A percentile compares a stretch with the other conserved stretches of the same genome.
Evolutionary conservation across 1,139 yeast species (phyloP).

Genomic region (Debaryomyces coudertii): DNA sequence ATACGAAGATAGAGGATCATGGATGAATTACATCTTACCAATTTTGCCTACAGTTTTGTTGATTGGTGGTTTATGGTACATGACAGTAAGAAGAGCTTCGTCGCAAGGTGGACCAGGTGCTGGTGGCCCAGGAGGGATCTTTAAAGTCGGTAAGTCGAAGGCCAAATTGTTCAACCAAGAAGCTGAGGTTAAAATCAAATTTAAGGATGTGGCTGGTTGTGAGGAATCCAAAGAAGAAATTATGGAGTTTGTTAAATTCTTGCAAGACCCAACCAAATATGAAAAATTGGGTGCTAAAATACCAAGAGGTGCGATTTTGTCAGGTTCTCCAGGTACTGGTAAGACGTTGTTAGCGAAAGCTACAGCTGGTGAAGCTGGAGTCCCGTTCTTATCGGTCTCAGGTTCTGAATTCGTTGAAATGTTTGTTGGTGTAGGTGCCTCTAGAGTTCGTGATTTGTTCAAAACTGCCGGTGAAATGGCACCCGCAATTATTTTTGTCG

Average conservation of each 20-base stretch:
- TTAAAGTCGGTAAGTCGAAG: slow-evolving; percentile 67
- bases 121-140: slow-evolving; percentile 61
- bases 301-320: slow-evolving; percentile 80
- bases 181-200: slow-evolving; percentile 69
- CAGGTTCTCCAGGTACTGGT: slow-evolving; percentile 91
- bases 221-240: slow-evolving; percentile 84
- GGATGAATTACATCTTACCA: slow-evolving; percentile 59
- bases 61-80: slow-evolving; percentile 72
- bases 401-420: slow-evolving; percentile 82
- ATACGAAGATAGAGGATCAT: slow-evolving; percentile 62
- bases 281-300: slow-evolving; percentile 81
- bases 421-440: slow-evolving; percentile 86
- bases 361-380: slow-evolving; percentile 86
- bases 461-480: slow-evolving; percentile 80
- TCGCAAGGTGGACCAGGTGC: slow-evolving; percentile 47
- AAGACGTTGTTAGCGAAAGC: slow-evolving; percentile 80
- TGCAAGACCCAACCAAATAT: slow-evolving; percentile 73
- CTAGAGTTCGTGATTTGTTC: slow-evolving; percentile 79
- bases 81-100: slow-evolving; percentile 60
- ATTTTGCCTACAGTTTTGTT: slow-evolving; percentile 70
- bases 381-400: slow-evolving; percentile 79
- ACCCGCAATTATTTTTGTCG: slow-evolving; percentile 78
- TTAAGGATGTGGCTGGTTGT: slow-evolving; percentile 82
- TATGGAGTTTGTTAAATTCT: slow-evolving; percentile 80
- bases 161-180: slow-evolving; percentile 74